Evolutionary conservation across 1,284 basidiomycete species (phyloP).

Genomic region (Irpex sp.): DNA sequence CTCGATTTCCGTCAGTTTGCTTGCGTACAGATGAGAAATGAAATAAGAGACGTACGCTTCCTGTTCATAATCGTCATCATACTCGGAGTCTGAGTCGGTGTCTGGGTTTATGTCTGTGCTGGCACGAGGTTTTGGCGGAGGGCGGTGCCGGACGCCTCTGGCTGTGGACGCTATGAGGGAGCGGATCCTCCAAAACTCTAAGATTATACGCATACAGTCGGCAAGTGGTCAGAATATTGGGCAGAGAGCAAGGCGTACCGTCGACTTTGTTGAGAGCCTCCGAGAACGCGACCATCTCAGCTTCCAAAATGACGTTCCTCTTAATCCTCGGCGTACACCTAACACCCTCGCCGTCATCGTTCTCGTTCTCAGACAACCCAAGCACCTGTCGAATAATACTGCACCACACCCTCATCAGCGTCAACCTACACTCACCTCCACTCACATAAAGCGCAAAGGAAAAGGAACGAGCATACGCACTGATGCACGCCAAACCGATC

Average conservation of each 20-base stretch:
- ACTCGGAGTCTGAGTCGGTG: too few relatives aligned
- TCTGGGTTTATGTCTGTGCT: too few relatives aligned
- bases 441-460: conserved; percentile 1
- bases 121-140: not conserved
- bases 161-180: conserved; percentile 56
- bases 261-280: conserved; percentile 50
- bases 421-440: not conserved
- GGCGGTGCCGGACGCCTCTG: conserved; percentile 35
- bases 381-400: conserved; percentile 67
- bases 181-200: conserved; percentile 73
- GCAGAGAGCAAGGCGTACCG: too few relatives aligned
- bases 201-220: not conserved
- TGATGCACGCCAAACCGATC: conserved; percentile 69
- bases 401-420: not conserved
- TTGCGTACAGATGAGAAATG: not conserved
- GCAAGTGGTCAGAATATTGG: not conserved
- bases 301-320: conserved; percentile 70
- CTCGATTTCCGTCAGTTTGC: too few relatives aligned
- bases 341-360: not conserved
- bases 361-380: conserved; percentile 31
- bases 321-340: conserved; percentile 25
- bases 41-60: conserved; percentile 6
- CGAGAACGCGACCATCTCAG: conserved; percentile 84
- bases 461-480: conserved; percentile 33
- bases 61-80: not conserved